These are phyloP conservation scores for Neurospora sp. DNA, from an alignment of 2,329 filamentous ascomycete genomes.

Conservation along the genomic window DNA sequence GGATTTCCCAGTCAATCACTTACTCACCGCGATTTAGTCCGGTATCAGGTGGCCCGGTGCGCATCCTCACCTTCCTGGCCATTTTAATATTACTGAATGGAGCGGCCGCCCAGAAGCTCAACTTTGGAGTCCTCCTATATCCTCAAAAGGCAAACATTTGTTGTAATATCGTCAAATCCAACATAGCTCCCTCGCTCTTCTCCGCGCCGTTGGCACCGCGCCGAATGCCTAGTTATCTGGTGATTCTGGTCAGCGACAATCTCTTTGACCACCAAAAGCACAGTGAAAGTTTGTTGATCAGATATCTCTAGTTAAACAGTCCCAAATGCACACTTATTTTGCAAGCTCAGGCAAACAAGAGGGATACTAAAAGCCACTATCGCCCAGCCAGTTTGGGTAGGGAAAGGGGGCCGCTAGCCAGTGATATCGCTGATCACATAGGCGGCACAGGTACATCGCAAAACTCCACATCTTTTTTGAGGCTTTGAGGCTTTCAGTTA, in stretches of 20 bases:
- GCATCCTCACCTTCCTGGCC: neutral
- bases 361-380: neutral
- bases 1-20: too few relatives aligned
- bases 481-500: neutral
- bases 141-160: too few relatives aligned
- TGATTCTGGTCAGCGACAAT: neutral
- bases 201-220: too few relatives aligned
- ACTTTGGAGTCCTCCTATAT: too few relatives aligned
- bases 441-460: neutral
- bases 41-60: neutral
- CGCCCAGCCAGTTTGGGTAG: neutral
- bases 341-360: neutral
- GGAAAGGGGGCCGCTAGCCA: neutral
- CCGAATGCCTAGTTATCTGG: neutral
- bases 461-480: neutral
- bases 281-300: neutral
- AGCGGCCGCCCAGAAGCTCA: neutral
- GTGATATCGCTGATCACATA: neutral
- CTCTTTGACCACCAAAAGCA: neutral
- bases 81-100: neutral
- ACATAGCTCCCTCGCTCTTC: too few relatives aligned
- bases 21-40: neutral
- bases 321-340: neutral
- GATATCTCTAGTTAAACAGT: neutral
- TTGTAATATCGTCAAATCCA: too few relatives aligned